Evolutionary conservation across 306 rosid genomes (phyloP).

Genomic region (Acmispon strigosus): DNA sequence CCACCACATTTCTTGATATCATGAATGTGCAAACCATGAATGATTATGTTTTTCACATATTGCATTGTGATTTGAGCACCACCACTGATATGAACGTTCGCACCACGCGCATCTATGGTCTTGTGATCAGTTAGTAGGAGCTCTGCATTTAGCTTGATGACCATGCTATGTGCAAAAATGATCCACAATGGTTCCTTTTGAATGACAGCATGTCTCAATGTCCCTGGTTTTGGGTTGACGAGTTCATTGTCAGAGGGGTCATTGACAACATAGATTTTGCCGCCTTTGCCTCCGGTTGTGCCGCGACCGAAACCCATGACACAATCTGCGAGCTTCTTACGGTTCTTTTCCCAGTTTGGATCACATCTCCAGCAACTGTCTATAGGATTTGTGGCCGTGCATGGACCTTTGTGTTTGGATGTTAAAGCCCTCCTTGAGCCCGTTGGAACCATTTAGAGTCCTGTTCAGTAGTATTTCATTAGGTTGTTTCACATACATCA

Average conservation of each 20-base stretch:
- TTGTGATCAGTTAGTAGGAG: constrained; percentile 17
- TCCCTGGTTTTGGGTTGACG: constrained; percentile 40
- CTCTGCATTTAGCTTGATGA: constrained; percentile 24
- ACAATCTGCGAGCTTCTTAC: constrained; percentile 41
- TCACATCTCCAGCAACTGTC: constrained; percentile 53
- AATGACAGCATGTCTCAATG: constrained; percentile 28
- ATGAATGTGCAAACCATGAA: constrained; percentile 35
- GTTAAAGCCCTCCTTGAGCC: constrained; percentile 25
- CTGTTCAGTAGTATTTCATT: constrained; percentile 8
- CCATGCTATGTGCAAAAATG: constrained; percentile 32
- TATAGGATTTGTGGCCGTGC: constrained; percentile 40
- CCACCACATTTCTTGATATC: constrained; percentile 22
- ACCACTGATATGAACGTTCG: constrained; percentile 29
- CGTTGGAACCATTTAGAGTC: background rate
- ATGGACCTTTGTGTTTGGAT: constrained; percentile 9
- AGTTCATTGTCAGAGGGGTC: constrained; percentile 32
- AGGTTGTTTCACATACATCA: background rate
- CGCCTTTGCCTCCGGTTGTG: constrained; percentile 45
- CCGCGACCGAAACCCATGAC: constrained; percentile 35
- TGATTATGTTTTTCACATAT: constrained; percentile 40
- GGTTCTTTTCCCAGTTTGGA: constrained; percentile 34
- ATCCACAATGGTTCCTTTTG: constrained; percentile 42
- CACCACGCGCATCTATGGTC: constrained; percentile 55
- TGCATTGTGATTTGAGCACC: constrained; percentile 52
- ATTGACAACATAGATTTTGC: constrained; percentile 30